Percentiles rank a stretch among this genome's conserved stretches.
Conservation (phyloP, 1,284 basidiomycete genomes). For the Rhizoctonia solani region DNA sequence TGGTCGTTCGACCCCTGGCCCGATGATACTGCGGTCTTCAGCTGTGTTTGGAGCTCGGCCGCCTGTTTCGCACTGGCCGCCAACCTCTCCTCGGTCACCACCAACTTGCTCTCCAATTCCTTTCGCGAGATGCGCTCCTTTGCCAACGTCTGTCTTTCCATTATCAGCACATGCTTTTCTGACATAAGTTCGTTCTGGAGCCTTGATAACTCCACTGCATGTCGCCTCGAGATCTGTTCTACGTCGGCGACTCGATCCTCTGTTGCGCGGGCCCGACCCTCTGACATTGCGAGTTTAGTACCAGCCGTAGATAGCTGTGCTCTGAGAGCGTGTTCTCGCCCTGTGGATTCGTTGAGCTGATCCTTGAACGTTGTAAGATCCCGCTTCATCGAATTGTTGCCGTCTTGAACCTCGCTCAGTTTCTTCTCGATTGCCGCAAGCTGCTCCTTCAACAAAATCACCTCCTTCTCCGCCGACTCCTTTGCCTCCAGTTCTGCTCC, state of each 20-base stretch:
- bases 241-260: not conserved
- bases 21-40: not conserved
- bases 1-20: slow-evolving; percentile 5
- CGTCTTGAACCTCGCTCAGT: not conserved
- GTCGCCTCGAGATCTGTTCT: not conserved
- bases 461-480: slow-evolving; percentile 1
- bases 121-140: slow-evolving; percentile 10
- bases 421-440: not conserved
- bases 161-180: slow-evolving; percentile 2
- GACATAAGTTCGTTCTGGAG: not conserved
- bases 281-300: not conserved
- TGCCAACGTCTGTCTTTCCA: slow-evolving; percentile 14
- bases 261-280: not conserved
- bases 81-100: not conserved
- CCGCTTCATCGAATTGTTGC: not conserved
- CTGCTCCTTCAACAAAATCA: slow-evolving; percentile 3
- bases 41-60: not conserved
- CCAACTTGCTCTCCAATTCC: slow-evolving; percentile 5
- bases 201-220: not conserved
- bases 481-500: not conserved
- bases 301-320: not conserved
- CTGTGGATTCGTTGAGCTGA: not conserved
- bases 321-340: not conserved
- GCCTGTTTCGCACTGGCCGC: not conserved
- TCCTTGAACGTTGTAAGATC: not conserved